These are phyloP conservation scores for Globisporangium paroecandrum DNA, from an alignment of 352 stramenopile species.

Conservation along the genomic window DNA sequence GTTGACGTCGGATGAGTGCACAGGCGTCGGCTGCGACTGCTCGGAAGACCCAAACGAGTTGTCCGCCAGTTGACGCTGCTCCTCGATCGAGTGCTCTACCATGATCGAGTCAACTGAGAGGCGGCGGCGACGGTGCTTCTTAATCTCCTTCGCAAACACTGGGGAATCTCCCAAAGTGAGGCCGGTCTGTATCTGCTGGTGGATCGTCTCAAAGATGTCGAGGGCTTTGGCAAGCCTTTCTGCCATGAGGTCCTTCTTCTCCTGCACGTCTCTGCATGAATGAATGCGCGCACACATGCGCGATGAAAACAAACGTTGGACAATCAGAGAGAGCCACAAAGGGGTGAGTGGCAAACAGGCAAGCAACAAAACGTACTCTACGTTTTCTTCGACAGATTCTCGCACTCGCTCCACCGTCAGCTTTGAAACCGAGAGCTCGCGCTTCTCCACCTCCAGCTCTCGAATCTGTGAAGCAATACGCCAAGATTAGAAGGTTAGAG, in stretches of 20 bases:
- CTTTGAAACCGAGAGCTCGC: not conserved
- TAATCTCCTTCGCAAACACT: not conserved
- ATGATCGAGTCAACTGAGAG: conserved; percentile 5
- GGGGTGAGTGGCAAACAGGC: not conserved
- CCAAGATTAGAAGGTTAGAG: not conserved
- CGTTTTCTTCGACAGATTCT: not conserved
- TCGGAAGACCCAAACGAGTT: conserved; percentile 24
- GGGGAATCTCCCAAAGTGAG: not conserved
- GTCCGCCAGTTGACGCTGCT: conserved; percentile 5
- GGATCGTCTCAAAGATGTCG: conserved; percentile 7
- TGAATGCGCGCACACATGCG: not conserved
- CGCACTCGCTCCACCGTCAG: not conserved
- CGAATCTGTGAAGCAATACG: not conserved
- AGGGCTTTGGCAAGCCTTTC: not conserved
- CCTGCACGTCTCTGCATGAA: not conserved
- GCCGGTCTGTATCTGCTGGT: not conserved
- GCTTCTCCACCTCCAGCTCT: conserved; percentile 1
- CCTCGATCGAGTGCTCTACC: conserved; percentile 17
- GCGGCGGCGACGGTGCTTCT: conserved; percentile 1
- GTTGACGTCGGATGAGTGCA: conserved; percentile 14
- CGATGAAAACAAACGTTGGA: not conserved
- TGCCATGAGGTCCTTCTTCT: not conserved
- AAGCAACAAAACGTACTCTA: conserved; percentile 3
- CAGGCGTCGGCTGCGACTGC: conserved; percentile 24
- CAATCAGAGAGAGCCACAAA: not conserved